Conservation (phyloP, 768 basidiomycete species). For the Termitomyces sp. region DNA sequence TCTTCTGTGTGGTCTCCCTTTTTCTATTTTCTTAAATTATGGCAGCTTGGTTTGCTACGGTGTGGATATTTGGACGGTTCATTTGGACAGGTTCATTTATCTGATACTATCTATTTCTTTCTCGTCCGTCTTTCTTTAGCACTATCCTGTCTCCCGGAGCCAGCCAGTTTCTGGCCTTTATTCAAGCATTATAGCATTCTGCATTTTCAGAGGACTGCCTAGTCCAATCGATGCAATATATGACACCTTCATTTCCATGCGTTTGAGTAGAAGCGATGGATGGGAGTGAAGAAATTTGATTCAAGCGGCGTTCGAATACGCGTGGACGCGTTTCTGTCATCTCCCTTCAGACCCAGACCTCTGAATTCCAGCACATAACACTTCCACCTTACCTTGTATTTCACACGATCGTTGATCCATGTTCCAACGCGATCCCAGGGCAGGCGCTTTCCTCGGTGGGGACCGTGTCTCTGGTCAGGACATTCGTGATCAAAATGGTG, state of each 20-base stretch:
- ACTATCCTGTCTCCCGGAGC: neutral
- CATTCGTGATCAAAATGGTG: slow-evolving; percentile 96
- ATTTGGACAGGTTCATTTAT: slow-evolving; percentile 14
- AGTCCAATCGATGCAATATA: slow-evolving; percentile 1
- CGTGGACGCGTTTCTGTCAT: slow-evolving; percentile 20
- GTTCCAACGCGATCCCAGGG: slow-evolving; percentile 90
- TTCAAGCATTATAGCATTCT: slow-evolving; percentile 8
- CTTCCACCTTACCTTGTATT: slow-evolving; percentile 1
- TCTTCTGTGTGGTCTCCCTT: neutral
- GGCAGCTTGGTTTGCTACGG: slow-evolving; percentile 4
- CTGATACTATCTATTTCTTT: neutral
- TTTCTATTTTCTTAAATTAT: neutral
- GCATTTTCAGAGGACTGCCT: slow-evolving; percentile 7
- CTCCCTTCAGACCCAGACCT: neutral
- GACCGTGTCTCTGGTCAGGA: slow-evolving; percentile 94
- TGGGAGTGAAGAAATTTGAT: slow-evolving; percentile 8
- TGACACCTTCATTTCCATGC: neutral
- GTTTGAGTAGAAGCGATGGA: neutral
- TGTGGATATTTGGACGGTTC: slow-evolving; percentile 15
- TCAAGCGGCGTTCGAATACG: slow-evolving; percentile 22
- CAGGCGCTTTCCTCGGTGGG: slow-evolving; percentile 91
- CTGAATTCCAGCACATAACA: neutral
- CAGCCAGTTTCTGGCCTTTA: slow-evolving; percentile 2
- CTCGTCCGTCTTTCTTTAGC: neutral
- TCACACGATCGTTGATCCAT: slow-evolving; percentile 32